Evolutionary conservation across 768 basidiomycete genomes (phyloP), one percentile per base, ranked within the genome.

Genomic region (Collybia mongolica): DNA sequence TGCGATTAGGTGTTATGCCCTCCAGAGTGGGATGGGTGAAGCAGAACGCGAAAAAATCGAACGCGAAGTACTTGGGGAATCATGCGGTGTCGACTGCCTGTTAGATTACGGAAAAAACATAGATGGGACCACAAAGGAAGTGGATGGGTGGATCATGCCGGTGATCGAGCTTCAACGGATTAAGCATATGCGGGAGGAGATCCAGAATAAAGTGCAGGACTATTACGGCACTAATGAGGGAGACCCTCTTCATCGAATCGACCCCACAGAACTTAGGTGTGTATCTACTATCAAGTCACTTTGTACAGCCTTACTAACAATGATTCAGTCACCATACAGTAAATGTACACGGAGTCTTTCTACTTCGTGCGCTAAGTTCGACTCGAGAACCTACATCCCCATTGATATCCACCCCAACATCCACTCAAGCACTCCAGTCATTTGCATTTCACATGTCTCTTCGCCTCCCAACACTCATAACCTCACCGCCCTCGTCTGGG

Each of bases 101-200:
- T 65, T 92, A n/a, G 69, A 75, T 6, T 85, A 77, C 59, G 85
- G 80, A 0, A 57, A 67, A 24, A 71, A 77, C 46, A 44, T 74
- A 2, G 75, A 82, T 44, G 83, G 80, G 20, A 70, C 64, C 35
- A 62, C 56, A 15, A 65, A 70, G 19, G 55, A 65, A 39, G 68
- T 83, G 22, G 91, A 96, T 66, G 90, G 87, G 9, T 96, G 93
- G 93, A 70, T 95, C 22, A 63, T 96, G 56, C 88, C 90, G 3
- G 65, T 84, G 3, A 50, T 88, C 23, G 95, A 97, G 61, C 65
- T 75, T 12, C 69, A 79, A 52, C 75, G 93, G 44, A 66, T 92
- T 2, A 67, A 71, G 41, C 72, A 80, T 17, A 67, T 68, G 32
- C 72, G 88, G 39, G 70, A 77, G 38, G 66, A 66, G 8, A 65